These are phyloP conservation scores for Schizosaccharomyces cryophilus DNA, from an alignment of 805 yeast genomes.

Conservation along the genomic window DNA sequence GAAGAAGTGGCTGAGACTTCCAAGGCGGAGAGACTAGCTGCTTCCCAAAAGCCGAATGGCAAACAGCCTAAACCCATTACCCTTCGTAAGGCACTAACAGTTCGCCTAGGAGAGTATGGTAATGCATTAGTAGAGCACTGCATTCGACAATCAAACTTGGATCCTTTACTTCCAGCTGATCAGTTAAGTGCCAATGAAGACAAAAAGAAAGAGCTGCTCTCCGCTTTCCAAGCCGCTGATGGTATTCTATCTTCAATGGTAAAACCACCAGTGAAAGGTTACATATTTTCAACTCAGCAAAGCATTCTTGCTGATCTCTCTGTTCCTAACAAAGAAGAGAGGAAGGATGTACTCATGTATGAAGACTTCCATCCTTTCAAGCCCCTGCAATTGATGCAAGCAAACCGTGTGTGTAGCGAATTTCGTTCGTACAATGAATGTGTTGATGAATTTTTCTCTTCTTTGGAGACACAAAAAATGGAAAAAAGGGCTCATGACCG, in stretches of 20 bases:
- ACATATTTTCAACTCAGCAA: slow-evolving; percentile 27
- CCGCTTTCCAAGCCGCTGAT: slow-evolving; percentile 1
- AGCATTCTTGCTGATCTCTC: slow-evolving; percentile 17
- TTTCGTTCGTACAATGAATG: slow-evolving; percentile 54
- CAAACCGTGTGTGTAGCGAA: slow-evolving; percentile 16
- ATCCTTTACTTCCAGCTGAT: background rate
- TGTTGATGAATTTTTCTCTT: slow-evolving; percentile 61
- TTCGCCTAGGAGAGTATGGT: background rate
- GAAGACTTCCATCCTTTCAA: slow-evolving; percentile 50
- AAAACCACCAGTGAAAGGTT: slow-evolving; percentile 26
- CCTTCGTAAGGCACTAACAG: background rate
- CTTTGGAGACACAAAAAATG: slow-evolving; percentile 58
- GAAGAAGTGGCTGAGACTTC: background rate
- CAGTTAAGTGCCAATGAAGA: background rate
- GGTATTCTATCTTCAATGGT: background rate
- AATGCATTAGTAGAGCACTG: slow-evolving; percentile 1
- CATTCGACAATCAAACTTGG: background rate
- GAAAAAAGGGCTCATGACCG: slow-evolving; percentile 53
- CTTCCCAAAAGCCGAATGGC: slow-evolving; percentile 2
- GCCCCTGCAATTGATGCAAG: slow-evolving; percentile 19
- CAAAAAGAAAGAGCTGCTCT: background rate
- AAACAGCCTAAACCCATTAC: background rate
- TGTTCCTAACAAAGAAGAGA: slow-evolving; percentile 12
- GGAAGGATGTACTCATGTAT: slow-evolving; percentile 24
- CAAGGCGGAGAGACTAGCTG: background rate